Conservation (phyloP, 768 basidiomycete species). For the Calocybe cyanea region DNA sequence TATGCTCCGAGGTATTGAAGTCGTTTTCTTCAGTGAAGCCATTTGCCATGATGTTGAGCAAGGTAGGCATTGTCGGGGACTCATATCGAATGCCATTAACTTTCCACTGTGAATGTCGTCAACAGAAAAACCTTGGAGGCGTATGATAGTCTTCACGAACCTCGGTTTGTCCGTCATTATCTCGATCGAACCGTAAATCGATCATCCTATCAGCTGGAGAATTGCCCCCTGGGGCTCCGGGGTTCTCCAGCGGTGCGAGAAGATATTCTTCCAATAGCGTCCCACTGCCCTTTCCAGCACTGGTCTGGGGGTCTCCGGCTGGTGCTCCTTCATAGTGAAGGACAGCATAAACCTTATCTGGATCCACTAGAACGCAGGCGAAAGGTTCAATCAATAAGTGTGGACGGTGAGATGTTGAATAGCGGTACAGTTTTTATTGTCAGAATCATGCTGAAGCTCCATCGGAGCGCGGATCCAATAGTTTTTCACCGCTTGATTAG, state of each 20-base stretch:
- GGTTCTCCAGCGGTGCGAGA: slow-evolving; percentile 29
- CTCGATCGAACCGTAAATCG: slow-evolving; percentile 23
- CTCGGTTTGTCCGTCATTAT: slow-evolving; percentile 27
- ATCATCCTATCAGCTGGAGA: slow-evolving; percentile 14
- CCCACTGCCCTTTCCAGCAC: background rate
- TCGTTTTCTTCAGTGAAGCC: slow-evolving; percentile 11
- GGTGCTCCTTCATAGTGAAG: slow-evolving; percentile 40
- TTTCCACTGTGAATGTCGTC: slow-evolving; percentile 6
- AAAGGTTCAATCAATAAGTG: background rate
- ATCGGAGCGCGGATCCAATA: slow-evolving; percentile 39
- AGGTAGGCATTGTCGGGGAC: slow-evolving; percentile 19
- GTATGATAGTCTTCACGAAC: slow-evolving; percentile 7
- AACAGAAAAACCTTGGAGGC: slow-evolving; percentile 5
- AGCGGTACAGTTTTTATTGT: slow-evolving; percentile 6
- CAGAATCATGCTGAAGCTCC: slow-evolving; percentile 22
- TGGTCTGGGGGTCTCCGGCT: slow-evolving; percentile 25
- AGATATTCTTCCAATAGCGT: slow-evolving; percentile 11
- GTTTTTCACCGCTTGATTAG: slow-evolving; percentile 20
- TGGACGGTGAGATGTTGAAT: background rate
- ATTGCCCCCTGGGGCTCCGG: slow-evolving; percentile 24
- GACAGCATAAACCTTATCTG: slow-evolving; percentile 33
- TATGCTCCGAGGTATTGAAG: slow-evolving; percentile 19
- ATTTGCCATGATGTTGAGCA: slow-evolving; percentile 21
- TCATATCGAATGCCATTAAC: slow-evolving; percentile 19
- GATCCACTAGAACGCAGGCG: slow-evolving; percentile 20